Evolutionary conservation across 225 moss, liverwort and hornwort genomes (phyloP), one percentile per base, ranked within the genome.

Genomic region (Climacium dendroides): DNA sequence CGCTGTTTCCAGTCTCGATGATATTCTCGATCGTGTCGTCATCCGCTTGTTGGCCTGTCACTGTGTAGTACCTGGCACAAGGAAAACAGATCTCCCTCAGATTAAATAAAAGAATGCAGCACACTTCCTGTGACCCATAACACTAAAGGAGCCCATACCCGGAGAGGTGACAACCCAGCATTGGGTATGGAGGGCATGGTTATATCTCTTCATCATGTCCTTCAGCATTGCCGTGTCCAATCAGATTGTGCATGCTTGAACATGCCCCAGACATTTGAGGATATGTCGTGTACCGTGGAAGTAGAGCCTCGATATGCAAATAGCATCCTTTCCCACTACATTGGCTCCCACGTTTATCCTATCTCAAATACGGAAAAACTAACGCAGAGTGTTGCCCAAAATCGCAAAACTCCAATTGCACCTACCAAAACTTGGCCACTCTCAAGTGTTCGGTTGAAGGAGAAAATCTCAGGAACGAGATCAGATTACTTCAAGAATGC

Each of bases 1-100:
- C 93, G 69, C 93, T 93, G 90, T 90, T 86, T 63, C 93, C 93
- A 65, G 93, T 93, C 50, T 92, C 93, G 83, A 93, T 93, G 22
- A 92, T 93, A 47, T 52, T 89, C 61, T 92, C 93, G 78, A 93
- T 93, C 9, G 92, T 93, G 53, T 92, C 92, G 8, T 93, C 93
- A 86, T 93, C 93, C 57, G 93, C 91, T 59, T 92, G 90, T 61
- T 93, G 86, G 16, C 93, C 93, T 29, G 93, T 93, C 35, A 93
- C 91, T 22, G 93, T 93, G 43, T 84, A 93, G 48, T 90, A 93
- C 88, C 93, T 93, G 87, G 59, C 70, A 78, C 72, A 84, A 17
- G 16, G 76, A 69, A 74, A 41, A 17, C 61, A 30, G 48, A 67
- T 58, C 35, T 47, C 48, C 32, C 25, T 82, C 15, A 83, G 16